Evolutionary conservation across 1,139 yeast species (phyloP), one percentile per base, ranked within the genome.

Genomic region (Nakaseomyces bracarensis): DNA sequence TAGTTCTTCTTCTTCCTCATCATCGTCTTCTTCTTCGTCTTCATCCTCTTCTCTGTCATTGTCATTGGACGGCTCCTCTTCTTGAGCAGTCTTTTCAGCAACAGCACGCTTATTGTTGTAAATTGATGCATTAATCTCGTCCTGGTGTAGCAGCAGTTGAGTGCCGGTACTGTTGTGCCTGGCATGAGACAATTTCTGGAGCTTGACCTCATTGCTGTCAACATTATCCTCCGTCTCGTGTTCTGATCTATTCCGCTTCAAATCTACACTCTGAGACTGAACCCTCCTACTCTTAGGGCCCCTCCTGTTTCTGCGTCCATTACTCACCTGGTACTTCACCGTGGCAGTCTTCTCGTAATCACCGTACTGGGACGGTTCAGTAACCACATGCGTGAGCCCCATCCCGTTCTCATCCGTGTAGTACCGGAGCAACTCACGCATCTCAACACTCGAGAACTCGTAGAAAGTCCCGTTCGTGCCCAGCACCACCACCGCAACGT

Each of bases 401-500:
- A 49, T 45, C 25, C 63, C 60, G 38, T 55, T 49, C 38, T 71
- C 66, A 4, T 33, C 36, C 11, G 18, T 33, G 60, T 80, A 84
- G 40, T 70, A 69, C 8, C 71, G 66, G 33, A 87, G 63, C 36
- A 89, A 64, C 42, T 79, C 80, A 26, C 72, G 68, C 5, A 83
- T 70, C 49, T 82, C 79, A 16, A 80, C 80, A 8, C 93, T 78
- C 4, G 89, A 75, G 57, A 81, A 89, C 64, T 89, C 96, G 60
- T 82, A 84, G 38, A 84, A 71, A 25, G 67, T 60, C 52, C 84
- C 82, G 64, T 86, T 86, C 55, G 77, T 77, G 8, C 95, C 95
- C 40, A 87, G 71, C 25, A 91, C 86, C 22, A 91, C 76, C 25
- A 91, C 94, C 1, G 97, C 91, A 41, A 91, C 71, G 59, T 91